Conservation (phyloP, 768 basidiomycete genomes). For the Phaeotremella fagi region DNA sequence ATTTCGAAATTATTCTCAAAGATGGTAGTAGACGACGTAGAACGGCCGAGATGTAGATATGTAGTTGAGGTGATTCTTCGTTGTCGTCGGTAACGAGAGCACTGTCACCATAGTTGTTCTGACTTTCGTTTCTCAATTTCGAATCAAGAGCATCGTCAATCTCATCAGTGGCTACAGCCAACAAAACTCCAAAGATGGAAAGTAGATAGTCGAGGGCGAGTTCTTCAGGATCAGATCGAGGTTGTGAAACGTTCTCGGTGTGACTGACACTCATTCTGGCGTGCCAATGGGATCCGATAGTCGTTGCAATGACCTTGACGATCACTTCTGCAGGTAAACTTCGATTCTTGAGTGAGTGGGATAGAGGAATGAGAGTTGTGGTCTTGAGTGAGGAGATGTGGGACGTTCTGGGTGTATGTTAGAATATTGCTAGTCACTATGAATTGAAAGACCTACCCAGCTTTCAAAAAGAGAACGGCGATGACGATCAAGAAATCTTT, state of each 20-base stretch:
- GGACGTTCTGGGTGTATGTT: constrained; percentile 30
- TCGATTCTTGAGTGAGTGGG: constrained; percentile 60
- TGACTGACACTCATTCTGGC: constrained; percentile 57
- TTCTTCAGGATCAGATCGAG: constrained; percentile 56
- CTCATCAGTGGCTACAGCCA: constrained; percentile 57
- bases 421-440: constrained; percentile 4
- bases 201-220: constrained; percentile 66
- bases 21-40: constrained; percentile 82
- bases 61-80: constrained; percentile 6
- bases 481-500: constrained; percentile 71
- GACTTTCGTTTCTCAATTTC: background rate
- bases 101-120: constrained; percentile 1
- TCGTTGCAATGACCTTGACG: constrained; percentile 64
- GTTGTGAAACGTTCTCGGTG: constrained; percentile 10
- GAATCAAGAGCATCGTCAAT: constrained; percentile 18
- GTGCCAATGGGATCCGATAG: constrained; percentile 79
- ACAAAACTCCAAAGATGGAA: constrained; percentile 59
- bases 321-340: constrained; percentile 71
- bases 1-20: constrained; percentile 80
- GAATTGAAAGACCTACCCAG: constrained; percentile 29
- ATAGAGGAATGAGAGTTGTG: background rate
- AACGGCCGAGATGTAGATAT: constrained; percentile 65
- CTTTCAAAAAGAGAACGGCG: constrained; percentile 59
- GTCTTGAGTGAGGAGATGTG: constrained; percentile 5
- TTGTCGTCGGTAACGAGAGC: constrained; percentile 20